These are phyloP conservation scores for Ostreobium quekettii DNA, from an alignment of 139 green algal species.

Conservation along the genomic window DNA sequence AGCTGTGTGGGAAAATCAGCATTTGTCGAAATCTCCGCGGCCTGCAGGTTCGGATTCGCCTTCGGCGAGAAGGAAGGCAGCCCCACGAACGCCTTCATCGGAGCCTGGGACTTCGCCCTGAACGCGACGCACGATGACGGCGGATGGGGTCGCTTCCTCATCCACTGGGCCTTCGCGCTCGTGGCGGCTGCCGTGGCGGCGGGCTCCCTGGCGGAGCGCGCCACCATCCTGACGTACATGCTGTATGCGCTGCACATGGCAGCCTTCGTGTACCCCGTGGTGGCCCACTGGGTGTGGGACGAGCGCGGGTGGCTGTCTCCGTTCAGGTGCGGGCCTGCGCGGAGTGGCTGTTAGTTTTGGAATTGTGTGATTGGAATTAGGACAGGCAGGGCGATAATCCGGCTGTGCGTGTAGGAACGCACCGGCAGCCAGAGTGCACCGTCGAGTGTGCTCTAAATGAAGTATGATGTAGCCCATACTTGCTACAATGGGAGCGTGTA, in stretches of 20 bases:
- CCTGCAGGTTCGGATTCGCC: no score
- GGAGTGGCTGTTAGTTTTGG: no score
- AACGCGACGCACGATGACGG: neutral
- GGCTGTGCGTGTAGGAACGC: no score
- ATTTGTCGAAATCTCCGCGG: no score
- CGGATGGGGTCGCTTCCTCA: neutral
- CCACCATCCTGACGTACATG: slow-evolving; percentile 34
- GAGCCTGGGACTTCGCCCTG: slow-evolving; percentile 33
- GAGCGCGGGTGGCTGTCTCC: slow-evolving; percentile 45
- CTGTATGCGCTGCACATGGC: slow-evolving; percentile 18
- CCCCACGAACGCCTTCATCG: slow-evolving; percentile 33
- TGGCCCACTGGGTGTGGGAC: slow-evolving; percentile 49
- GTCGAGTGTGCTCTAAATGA: no score
- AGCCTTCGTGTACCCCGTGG: slow-evolving; percentile 39
- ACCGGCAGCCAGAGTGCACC: no score
- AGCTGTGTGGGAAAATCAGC: no score
- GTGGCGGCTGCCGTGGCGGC: neutral
- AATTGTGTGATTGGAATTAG: no score
- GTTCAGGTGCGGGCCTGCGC: slow-evolving; percentile 16
- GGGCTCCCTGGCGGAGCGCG: slow-evolving; percentile 30
- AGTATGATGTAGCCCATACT: no score
- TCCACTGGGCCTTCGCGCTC: neutral
- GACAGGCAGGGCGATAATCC: no score
- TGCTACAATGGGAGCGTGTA: no score
- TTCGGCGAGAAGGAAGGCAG: no score